Percentiles rank a stretch among this genome's conserved stretches.
phyloP scores from a whole-genome alignment of 129 eudicot genomes.

The Heracleum sosnowskyi region DNA sequence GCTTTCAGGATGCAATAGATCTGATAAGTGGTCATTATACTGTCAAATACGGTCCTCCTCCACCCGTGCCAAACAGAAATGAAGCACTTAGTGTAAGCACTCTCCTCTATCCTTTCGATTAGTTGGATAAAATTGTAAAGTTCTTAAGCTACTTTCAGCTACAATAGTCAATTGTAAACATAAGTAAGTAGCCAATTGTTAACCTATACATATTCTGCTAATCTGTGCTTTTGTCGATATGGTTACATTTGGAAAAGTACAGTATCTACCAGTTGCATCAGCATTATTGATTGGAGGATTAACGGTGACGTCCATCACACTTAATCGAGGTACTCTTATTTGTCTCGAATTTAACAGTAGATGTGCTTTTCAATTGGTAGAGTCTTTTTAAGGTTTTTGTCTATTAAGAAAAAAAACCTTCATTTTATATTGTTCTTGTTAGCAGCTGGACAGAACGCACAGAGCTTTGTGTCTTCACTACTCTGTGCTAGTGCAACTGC shows the following conservation, averaged over 20 bases:
- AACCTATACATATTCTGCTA: constrained; percentile 6
- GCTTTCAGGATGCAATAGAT: constrained; percentile 87
- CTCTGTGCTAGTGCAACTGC: constrained; percentile 84
- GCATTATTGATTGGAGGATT: constrained; percentile 86
- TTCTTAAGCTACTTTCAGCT: background rate
- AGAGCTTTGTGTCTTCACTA: constrained; percentile 49
- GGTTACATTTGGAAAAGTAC: constrained; percentile 21
- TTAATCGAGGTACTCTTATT: constrained; percentile 60
- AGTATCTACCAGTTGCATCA: constrained; percentile 94
- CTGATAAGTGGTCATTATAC: constrained; percentile 80
- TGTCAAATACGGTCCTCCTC: constrained; percentile 54
- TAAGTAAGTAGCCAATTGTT: background rate
- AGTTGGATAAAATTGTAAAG: background rate
- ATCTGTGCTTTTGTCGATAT: background rate
- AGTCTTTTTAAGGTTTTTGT: background rate
- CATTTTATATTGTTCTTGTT: background rate
- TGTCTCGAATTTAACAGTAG: background rate
- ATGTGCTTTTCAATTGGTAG: background rate
- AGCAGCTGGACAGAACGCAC: constrained; percentile 65
- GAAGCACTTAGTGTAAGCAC: constrained; percentile 66
- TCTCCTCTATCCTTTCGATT: background rate
- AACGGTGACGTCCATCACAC: constrained; percentile 74
- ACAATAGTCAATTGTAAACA: background rate
- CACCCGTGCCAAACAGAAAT: constrained; percentile 49
- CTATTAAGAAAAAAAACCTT: background rate